These are phyloP conservation scores for Coprinellus aureogranulatus DNA, from an alignment of 768 basidiomycete genomes.

Conservation along the genomic window DNA sequence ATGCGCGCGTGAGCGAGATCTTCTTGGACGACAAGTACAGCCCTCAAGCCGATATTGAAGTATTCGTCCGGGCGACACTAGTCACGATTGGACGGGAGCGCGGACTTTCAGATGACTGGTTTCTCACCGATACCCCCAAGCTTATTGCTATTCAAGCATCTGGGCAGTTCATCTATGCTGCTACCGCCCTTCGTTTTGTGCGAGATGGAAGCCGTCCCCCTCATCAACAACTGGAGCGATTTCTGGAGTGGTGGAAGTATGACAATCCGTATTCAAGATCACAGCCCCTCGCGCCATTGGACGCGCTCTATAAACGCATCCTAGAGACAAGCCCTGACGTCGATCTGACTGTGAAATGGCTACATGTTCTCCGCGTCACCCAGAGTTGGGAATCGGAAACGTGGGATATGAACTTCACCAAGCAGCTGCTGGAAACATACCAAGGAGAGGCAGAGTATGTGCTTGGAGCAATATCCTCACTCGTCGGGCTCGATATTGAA, in stretches of 20 bases:
- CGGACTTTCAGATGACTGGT: conserved; percentile 3
- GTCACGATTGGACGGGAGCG: background rate
- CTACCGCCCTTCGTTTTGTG: conserved; percentile 12
- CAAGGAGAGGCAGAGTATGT: too few species aligned
- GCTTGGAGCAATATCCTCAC: too few species aligned
- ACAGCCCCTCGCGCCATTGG: background rate
- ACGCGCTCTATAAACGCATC: conserved; percentile 1
- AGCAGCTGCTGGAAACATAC: too few species aligned
- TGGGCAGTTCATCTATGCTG: conserved; percentile 18
- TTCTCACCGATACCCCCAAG: background rate
- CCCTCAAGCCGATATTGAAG: background rate
- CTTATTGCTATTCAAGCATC: background rate
- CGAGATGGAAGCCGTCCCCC: background rate
- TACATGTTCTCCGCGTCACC: too few species aligned
- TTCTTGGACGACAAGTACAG: background rate
- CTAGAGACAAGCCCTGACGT: background rate
- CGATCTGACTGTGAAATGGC: background rate
- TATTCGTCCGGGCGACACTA: background rate
- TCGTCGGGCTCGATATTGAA: too few species aligned
- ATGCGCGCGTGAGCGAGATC: background rate
- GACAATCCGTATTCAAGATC: background rate
- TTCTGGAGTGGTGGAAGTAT: background rate
- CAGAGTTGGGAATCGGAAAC: too few species aligned
- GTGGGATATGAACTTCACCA: too few species aligned
- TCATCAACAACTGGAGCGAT: conserved; percentile 7